phyloP scores from a whole-genome alignment of 2,329 filamentous ascomycete genomes.

The Colletotrichum echinochloae region DNA sequence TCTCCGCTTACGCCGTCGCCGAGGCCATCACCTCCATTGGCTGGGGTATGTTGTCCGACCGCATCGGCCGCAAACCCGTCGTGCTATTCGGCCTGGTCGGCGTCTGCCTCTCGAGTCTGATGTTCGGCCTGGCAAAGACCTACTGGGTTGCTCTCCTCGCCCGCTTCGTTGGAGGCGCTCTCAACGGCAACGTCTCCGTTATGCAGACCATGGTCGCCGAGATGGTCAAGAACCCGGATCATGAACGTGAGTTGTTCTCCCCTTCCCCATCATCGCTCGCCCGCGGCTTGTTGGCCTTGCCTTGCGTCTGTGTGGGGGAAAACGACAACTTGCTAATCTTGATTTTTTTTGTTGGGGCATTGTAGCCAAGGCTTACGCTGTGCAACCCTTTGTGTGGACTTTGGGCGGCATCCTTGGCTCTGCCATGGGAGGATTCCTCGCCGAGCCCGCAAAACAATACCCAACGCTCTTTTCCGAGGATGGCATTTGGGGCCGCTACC shows the following conservation, averaged over 20 bases:
- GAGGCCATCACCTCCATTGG: conserved; percentile 57
- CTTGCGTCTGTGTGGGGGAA: not conserved
- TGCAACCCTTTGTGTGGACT: conserved; percentile 54
- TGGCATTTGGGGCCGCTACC: conserved; percentile 68
- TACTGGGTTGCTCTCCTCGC: conserved; percentile 59
- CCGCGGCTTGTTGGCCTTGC: not conserved
- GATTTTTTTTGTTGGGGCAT: not conserved
- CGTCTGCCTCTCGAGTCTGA: conserved; percentile 53
- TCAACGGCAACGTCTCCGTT: conserved; percentile 56
- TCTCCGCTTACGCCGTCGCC: conserved; percentile 58
- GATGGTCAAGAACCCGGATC: conserved; percentile 56
- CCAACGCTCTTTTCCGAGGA: conserved; percentile 52
- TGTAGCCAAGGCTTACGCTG: conserved; percentile 50
- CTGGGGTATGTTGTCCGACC: conserved; percentile 57
- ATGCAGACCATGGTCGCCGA: conserved; percentile 58
- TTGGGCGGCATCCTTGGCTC: conserved; percentile 53
- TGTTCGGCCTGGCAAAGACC: conserved; percentile 54
- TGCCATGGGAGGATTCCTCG: conserved; percentile 53
- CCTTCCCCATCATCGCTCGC: too few relatives aligned
- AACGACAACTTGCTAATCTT: conserved; percentile 11
- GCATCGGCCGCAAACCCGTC: conserved; percentile 50
- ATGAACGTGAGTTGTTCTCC: conserved; percentile 49
- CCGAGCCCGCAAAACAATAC: conserved; percentile 52
- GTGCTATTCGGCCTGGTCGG: conserved; percentile 49
- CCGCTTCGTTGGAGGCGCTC: conserved; percentile 53